Conservation (phyloP, 2,329 filamentous ascomycete species). For the Fusarium siculi region DNA sequence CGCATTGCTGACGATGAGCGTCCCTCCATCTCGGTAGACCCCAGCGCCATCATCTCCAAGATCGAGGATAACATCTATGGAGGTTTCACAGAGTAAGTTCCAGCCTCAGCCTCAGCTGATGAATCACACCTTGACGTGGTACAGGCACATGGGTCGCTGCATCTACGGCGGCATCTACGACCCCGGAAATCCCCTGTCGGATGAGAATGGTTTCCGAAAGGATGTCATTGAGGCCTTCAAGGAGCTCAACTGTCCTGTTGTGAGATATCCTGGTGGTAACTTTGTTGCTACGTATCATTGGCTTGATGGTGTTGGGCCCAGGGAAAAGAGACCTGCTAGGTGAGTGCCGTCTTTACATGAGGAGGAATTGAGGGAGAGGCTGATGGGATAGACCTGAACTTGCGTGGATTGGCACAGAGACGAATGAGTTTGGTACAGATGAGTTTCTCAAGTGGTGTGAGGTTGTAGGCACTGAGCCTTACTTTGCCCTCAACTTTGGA, state of each 20-base stretch:
- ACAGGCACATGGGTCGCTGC: slow-evolving; percentile 86
- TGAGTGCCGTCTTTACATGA: slow-evolving; percentile 16
- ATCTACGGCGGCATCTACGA: slow-evolving; percentile 91
- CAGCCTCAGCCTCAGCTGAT: background rate
- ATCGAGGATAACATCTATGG: slow-evolving; percentile 86
- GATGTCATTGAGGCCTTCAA: slow-evolving; percentile 80
- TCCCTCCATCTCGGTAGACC: slow-evolving; percentile 73
- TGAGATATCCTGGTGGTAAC: slow-evolving; percentile 86
- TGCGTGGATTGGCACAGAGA: slow-evolving; percentile 81
- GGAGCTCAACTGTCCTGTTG: slow-evolving; percentile 79
- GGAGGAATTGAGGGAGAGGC: background rate
- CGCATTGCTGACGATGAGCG: slow-evolving; percentile 69
- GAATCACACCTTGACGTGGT: background rate
- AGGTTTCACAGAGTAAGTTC: slow-evolving; percentile 81
- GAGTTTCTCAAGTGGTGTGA: slow-evolving; percentile 88
- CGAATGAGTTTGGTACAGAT: slow-evolving; percentile 84
- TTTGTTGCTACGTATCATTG: slow-evolving; percentile 89
- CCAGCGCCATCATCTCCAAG: slow-evolving; percentile 72
- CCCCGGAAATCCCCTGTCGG: slow-evolving; percentile 76
- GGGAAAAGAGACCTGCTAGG: slow-evolving; percentile 69
- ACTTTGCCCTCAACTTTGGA: slow-evolving; percentile 83
- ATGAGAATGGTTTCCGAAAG: slow-evolving; percentile 79
- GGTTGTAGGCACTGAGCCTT: slow-evolving; percentile 78
- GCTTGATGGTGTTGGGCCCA: slow-evolving; percentile 82
- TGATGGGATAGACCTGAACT: slow-evolving; percentile 66